Evolutionary conservation across 2,329 filamentous ascomycete species (phyloP).

Genomic region (Pseudogymnoascus sp.): DNA sequence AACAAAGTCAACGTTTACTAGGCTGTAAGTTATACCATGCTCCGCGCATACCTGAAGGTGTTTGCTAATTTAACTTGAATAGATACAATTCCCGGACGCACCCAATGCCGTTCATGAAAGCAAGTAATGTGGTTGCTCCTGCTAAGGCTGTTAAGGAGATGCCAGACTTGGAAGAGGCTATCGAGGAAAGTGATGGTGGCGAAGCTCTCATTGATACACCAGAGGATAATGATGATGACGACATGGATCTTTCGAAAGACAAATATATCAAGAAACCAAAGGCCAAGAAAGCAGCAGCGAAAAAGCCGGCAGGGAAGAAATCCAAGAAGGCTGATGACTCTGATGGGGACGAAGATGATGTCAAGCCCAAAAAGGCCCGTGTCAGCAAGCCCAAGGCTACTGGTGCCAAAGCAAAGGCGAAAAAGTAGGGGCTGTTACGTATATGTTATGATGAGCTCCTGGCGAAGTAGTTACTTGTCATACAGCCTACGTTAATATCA

Average conservation of each 20-base stretch:
- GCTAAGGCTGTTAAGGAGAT: slow-evolving; percentile 67
- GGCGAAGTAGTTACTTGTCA: not conserved
- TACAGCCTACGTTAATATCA: not conserved
- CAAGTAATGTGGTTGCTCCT: slow-evolving; percentile 64
- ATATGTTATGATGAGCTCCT: not conserved
- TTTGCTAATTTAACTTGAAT: slow-evolving; percentile 4
- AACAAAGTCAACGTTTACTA: slow-evolving; percentile 83
- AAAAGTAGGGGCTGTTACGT: slow-evolving; percentile 17
- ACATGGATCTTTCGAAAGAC: slow-evolving; percentile 82
- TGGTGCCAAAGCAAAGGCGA: slow-evolving; percentile 22
- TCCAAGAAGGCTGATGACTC: slow-evolving; percentile 17
- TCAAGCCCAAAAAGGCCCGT: slow-evolving; percentile 15
- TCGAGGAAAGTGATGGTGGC: slow-evolving; percentile 81
- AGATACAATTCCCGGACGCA: slow-evolving; percentile 84
- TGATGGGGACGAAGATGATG: slow-evolving; percentile 18
- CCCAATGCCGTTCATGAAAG: slow-evolving; percentile 93
- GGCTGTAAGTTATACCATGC: slow-evolving; percentile 53
- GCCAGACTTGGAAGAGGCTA: slow-evolving; percentile 91
- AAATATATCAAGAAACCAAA: slow-evolving; percentile 95
- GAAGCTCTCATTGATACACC: slow-evolving; percentile 49
- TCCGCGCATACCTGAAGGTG: not conserved
- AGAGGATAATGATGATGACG: slow-evolving; percentile 63
- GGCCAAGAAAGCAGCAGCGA: slow-evolving; percentile 48
- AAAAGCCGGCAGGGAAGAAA: slow-evolving; percentile 44
- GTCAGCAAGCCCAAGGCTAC: slow-evolving; percentile 19